Percentiles rank a stretch among this genome's conserved stretches.
Conservation (phyloP, 1,139 yeast species). For the Suzukiozyma palmioleophila region DNA sequence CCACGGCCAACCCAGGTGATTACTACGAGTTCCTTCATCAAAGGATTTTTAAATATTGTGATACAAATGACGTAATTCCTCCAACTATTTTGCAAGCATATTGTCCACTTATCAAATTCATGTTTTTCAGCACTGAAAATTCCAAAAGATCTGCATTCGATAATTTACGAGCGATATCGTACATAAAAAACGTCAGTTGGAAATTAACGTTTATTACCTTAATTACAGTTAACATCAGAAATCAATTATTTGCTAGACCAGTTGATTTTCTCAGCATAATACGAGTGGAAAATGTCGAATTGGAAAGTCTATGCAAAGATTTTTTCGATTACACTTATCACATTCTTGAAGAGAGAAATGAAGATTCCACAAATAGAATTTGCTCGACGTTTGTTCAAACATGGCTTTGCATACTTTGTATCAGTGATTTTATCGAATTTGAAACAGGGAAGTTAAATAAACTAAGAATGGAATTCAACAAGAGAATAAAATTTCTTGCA, state of each 20-base stretch:
- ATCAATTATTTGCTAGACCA: slow-evolving; percentile 59
- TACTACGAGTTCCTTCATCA: slow-evolving; percentile 38
- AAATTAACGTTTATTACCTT: slow-evolving; percentile 49
- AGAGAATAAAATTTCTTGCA: slow-evolving; percentile 31
- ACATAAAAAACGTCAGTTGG: slow-evolving; percentile 50
- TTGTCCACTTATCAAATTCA: slow-evolving; percentile 48
- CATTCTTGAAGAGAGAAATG: slow-evolving; percentile 27
- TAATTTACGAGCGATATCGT: slow-evolving; percentile 34
- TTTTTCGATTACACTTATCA: slow-evolving; percentile 31
- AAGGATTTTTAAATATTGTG: slow-evolving; percentile 32
- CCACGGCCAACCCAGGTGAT: slow-evolving; percentile 53
- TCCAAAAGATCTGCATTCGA: slow-evolving; percentile 36
- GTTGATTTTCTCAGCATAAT: slow-evolving; percentile 37
- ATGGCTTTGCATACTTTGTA: slow-evolving; percentile 33
- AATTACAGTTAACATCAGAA: slow-evolving; percentile 44
- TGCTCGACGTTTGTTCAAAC: slow-evolving; percentile 29
- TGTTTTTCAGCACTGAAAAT: slow-evolving; percentile 40
- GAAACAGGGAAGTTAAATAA: slow-evolving; percentile 26
- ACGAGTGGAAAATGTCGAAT: slow-evolving; percentile 20
- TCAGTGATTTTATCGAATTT: slow-evolving; percentile 34
- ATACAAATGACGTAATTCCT: slow-evolving; percentile 37
- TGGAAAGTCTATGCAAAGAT: slow-evolving; percentile 22
- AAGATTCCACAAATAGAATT: slow-evolving; percentile 15
- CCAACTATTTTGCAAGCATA: slow-evolving; percentile 36
- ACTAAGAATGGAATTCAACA: slow-evolving; percentile 31